Base-by-base conservation (phyloP, 352 stramenopile genomes). In the Phytopythium ostracodes region DNA sequence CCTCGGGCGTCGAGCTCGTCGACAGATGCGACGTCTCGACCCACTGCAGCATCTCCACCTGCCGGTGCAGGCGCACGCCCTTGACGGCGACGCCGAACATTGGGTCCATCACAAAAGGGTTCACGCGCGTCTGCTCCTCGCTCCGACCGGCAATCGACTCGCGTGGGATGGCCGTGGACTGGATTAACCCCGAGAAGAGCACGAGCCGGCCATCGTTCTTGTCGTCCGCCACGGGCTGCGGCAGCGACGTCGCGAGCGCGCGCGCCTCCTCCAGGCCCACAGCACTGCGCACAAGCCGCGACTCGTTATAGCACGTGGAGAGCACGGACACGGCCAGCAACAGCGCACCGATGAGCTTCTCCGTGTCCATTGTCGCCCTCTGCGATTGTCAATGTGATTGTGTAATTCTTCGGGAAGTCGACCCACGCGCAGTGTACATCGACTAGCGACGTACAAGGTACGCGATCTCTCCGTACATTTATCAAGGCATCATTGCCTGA, bases 21-120 rank as follows among this genome's bases (percentile, higher is more conserved):
- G 72, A 81, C 14, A 71, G 80, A 68, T 92, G 81, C 15, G 72
- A 80, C 24, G 79, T 90, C 54, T 93, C 84, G 33, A 92, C 80
- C 84, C 84, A 93, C 63, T 93, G 84, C 51, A 91, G 61, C 84
- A 92, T 93, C 65, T 93, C 82, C 52, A 93, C 84, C 8, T 68
- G 68, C 0, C 84, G 79, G 46, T 84, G 66, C 33, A 93, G 68
- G 18, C 72, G 71, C 59, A 92, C 81, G 14, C 84, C 84, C n/a
- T 84, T 81, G 36, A 68, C 79, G 0, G 79, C 80, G 46, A 93
- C 66, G 17, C 80, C 82, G 62, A 93, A 92, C 15, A 59, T 55
- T 2, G 68, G 46, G 27, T 93, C 84, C 59, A 90, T 20, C 40
- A 89, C 82, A 57, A 87, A 81, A 10, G 84, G 77, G 47, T 66